Percentiles rank a stretch among this genome's conserved stretches.
Conservation (phyloP, 2,329 filamentous ascomycete genomes). For the Xylariaceae sp. region DNA sequence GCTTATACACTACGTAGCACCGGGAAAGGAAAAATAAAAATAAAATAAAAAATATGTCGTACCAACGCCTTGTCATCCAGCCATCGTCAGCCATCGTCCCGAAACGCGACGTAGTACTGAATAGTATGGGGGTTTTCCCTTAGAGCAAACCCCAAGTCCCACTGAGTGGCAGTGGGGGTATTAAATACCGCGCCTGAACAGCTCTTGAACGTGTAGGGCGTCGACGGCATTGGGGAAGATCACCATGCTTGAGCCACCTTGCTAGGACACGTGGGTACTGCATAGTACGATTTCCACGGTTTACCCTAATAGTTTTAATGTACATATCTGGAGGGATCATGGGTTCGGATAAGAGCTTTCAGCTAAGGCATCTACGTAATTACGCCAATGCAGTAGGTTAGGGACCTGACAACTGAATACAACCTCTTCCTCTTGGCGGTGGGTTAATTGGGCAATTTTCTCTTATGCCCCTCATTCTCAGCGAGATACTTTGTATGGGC, state of each 20-base stretch:
- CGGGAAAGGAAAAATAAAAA: no score
- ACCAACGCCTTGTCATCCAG: no score
- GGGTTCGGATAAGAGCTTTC: not conserved
- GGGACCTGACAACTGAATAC: not conserved
- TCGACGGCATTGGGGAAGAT: no score
- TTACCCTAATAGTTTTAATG: not conserved
- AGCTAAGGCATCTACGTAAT: not conserved
- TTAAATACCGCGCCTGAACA: no score
- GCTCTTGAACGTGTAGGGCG: no score
- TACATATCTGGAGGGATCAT: not conserved
- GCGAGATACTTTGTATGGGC: not conserved
- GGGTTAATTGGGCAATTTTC: not conserved
- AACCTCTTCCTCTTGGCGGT: not conserved
- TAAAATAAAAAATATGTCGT: no score
- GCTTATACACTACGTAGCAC: no score
- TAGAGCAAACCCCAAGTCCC: not conserved
- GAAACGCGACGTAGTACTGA: not conserved
- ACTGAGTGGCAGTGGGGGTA: no score
- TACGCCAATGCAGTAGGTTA: not conserved
- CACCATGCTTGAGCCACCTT: no score
- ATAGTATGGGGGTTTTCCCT: not conserved
- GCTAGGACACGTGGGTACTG: no score
- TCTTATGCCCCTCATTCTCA: not conserved
- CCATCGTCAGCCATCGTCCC: not conserved
- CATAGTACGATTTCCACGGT: not conserved